Percentiles rank a stretch among this genome's conserved stretches.
phyloP scores from a whole-genome alignment of 1,284 basidiomycete genomes.

The Coniferiporia sulphurascens region DNA sequence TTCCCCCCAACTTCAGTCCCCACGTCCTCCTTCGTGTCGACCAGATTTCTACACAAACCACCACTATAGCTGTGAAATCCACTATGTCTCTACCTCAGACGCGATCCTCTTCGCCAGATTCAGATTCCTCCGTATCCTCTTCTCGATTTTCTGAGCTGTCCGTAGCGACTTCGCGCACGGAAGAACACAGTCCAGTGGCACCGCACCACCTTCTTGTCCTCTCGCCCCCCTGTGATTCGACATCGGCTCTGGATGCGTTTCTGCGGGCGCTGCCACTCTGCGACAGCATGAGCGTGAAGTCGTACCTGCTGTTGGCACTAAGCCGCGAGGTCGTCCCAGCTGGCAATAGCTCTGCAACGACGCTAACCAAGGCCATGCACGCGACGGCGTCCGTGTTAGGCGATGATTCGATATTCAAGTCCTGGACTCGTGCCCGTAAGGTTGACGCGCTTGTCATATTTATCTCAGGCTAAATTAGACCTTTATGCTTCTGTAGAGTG shows the following conservation, averaged over 20 bases:
- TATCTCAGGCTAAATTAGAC: not conserved
- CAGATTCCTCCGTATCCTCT: slow-evolving; percentile 1
- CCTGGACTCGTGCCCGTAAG: not conserved
- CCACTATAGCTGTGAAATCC: not conserved
- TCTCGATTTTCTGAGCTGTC: slow-evolving; percentile 4
- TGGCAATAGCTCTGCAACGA: not conserved
- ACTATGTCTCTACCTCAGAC: not conserved
- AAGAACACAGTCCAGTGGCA: not conserved
- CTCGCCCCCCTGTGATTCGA: not conserved
- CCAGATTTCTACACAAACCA: not conserved
- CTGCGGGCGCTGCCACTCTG: not conserved
- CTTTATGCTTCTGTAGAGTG: not conserved
- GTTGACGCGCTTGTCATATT: not conserved
- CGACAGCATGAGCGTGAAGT: not conserved
- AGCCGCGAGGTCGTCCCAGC: not conserved
- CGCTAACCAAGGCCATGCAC: not conserved
- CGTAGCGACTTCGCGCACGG: not conserved
- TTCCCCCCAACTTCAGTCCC: not conserved
- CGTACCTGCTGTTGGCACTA: slow-evolving; percentile 7
- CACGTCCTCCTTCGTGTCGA: not conserved
- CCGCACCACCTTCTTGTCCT: not conserved
- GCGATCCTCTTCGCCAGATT: not conserved
- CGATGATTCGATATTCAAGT: not conserved
- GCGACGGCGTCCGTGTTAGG: not conserved
- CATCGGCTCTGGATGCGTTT: not conserved